Evolutionary conservation across 192 early-diverging fungal genomes (phyloP).

Genomic region (Diversispora eburnea): DNA sequence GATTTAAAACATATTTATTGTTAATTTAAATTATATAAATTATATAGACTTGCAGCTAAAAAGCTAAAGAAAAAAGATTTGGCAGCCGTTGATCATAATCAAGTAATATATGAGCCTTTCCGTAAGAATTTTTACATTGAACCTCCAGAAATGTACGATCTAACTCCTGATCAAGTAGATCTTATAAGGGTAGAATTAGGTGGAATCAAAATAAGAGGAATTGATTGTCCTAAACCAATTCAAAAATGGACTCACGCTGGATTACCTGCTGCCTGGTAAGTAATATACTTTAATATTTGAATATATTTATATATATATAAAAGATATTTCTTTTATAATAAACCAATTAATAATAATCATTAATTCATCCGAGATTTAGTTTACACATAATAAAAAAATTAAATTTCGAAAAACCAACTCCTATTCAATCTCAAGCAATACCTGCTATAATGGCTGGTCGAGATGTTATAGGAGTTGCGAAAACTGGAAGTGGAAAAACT

Average conservation of each 20-base stretch:
- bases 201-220: constrained; percentile 90
- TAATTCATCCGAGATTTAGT: constrained; percentile 27
- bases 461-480: constrained; percentile 94
- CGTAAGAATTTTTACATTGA: constrained; percentile 94
- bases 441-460: constrained; percentile 94
- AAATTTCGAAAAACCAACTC: constrained; percentile 81
- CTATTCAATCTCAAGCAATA: constrained; percentile 91
- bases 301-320: background rate
- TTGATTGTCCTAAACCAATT: constrained; percentile 89
- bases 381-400: constrained; percentile 75
- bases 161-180: constrained; percentile 84
- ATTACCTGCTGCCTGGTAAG: constrained; percentile 69
- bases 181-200: constrained; percentile 79
- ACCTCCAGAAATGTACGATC: constrained; percentile 78
- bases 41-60: constrained; percentile 66
- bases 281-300: background rate
- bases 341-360: too few relatives aligned
- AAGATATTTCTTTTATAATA: too few relatives aligned
- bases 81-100: constrained; percentile 78
- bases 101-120: constrained; percentile 83
- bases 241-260: constrained; percentile 95
- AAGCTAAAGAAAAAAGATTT: constrained; percentile 90
- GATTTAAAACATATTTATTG: too few relatives aligned
- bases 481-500: constrained; percentile 92
- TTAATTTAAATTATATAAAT: too few relatives aligned